Evolutionary conservation across 805 yeast species (phyloP), one percentile per base, ranked within the genome.

Genomic region (Suhomyces pyralidae): DNA sequence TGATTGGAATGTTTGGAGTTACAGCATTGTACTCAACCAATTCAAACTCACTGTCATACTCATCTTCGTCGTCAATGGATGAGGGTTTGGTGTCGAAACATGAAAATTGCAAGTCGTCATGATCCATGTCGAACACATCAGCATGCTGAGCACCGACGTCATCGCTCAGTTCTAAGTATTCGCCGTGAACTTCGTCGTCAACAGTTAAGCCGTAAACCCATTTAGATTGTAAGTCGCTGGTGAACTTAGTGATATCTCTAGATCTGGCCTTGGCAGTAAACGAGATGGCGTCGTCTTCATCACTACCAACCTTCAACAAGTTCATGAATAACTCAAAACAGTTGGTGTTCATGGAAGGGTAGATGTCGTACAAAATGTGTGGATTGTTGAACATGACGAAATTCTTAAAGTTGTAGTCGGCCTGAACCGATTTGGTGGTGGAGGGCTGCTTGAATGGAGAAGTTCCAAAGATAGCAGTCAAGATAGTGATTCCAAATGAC

Each of bases 401-500:
- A 48, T 70, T 71, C 55, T 66, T 66, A 57, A 73, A 81, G 61
- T 81, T 79, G 20, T 64, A 61, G 63, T 81, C 84, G 36, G 64
- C 57, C 40, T 67, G 49, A 25, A 56, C 50, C 36, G 60, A 54
- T 24, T 53, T 54, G 19, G 50, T 51, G 15, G 24, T 34, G 25
- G 51, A 47, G 12, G 50, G 50, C 12, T 52, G 50, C 57, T 78
- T 73, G 66, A 81, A 81, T 1, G 84, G 84, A 48, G 81, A 68
- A 38, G 76, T 77, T 17, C 84, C 83, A 63, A 80, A 81, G 44
- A 81, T 67, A 2, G 81, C 68, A 47, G 78, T 78, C 52, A 81
- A 62, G 24, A 81, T 54, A 2, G 84, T 80, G 49, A 81, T 70
- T 2, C 83, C 85, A 53, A 79, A 64, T 2, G 83, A 79, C 84